These are phyloP conservation scores for Globisporangium echinulatum DNA, from an alignment of 352 stramenopile genomes.

Conservation along the genomic window DNA sequence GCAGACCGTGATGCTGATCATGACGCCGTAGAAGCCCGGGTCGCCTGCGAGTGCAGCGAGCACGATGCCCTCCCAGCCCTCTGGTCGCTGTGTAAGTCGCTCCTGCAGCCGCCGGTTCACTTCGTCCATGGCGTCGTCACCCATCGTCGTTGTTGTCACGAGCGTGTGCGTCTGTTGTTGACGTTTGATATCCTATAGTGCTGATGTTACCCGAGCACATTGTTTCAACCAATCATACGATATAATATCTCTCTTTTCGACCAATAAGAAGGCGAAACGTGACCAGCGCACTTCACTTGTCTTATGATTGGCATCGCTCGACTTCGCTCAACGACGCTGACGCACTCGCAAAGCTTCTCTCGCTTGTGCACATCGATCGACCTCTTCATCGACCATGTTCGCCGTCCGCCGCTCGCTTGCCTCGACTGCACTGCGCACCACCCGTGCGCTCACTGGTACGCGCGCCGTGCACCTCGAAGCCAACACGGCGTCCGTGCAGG, in stretches of 20 bases:
- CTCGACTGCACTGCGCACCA: slow-evolving; percentile 7
- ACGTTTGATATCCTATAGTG: background rate
- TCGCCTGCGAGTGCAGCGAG: slow-evolving; percentile 56
- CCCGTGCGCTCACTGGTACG: slow-evolving; percentile 11
- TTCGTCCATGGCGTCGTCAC: background rate
- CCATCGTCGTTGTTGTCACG: background rate
- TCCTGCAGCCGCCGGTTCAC: slow-evolving; percentile 26
- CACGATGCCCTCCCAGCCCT: slow-evolving; percentile 60
- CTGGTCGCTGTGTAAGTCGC: slow-evolving; percentile 42
- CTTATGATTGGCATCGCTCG: too few species aligned
- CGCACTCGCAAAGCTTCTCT: background rate
- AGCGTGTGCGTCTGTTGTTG: background rate
- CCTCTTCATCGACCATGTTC: slow-evolving; percentile 4
- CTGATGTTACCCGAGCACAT: too few species aligned
- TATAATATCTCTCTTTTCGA: too few species aligned
- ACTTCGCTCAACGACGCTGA: background rate
- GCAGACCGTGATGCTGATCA: slow-evolving; percentile 36
- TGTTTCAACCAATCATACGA: background rate
- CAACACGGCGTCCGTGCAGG: slow-evolving; percentile 48
- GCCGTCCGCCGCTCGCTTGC: slow-evolving; percentile 4
- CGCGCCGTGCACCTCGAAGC: slow-evolving; percentile 59
- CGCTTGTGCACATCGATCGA: background rate
- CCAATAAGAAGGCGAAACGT: too few species aligned
- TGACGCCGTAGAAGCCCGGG: slow-evolving; percentile 48
- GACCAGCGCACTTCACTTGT: too few species aligned